Base-by-base conservation (phyloP, 495 filamentous ascomycete species). In the Staphylotrichum longicolle region DNA sequence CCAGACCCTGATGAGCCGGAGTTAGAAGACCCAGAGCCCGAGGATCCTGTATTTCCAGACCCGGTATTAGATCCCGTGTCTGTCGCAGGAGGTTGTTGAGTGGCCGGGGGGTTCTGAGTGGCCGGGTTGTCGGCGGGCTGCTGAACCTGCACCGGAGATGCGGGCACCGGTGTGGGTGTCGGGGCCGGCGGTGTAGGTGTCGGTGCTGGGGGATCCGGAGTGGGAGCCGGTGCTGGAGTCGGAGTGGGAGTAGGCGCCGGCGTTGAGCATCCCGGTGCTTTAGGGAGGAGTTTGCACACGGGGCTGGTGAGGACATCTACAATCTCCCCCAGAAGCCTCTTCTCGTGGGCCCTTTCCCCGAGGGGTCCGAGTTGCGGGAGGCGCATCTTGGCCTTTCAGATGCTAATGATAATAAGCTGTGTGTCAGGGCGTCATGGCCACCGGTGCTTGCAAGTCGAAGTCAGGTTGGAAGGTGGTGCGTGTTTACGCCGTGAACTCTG, bases 261-360 rank as follows among this genome's bases (percentile, higher is more conserved):
- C 14, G 30, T 11, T 7, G 57, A 3, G 39, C 57, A 64, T 55
- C 58, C 61, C 5, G 30, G 30, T 5, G 64, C 9, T 9, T 57
- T 47, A 35, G 64, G 50, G 15, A 64, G 39, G 5, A 58, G 9
- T 6, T 57, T 45, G 58, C 62, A 64, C 46, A 57, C 7, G 1
- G 62, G 54, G 45, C 41, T 56, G 14, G 35, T 52, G 30, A 67
- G 10, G 7, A 40, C 32, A 0, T 41, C 42, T 0, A 64, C 11
- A 4, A 67, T 2, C 6, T 54, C 54, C 32, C 27, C 20, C 11
- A 66, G 5, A 9, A 62, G 45, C 14, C 48, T 34, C 41, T 37
- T 60, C 9, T 41, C 34, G 34, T 9, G 39, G 33, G 34, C 33
- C n/a, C 27, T 20, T 14, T 52, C 52, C 57, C 47, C 52, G 44